phyloP scores from a whole-genome alignment of 129 eudicot species.

The Escallonia herrerae region DNA sequence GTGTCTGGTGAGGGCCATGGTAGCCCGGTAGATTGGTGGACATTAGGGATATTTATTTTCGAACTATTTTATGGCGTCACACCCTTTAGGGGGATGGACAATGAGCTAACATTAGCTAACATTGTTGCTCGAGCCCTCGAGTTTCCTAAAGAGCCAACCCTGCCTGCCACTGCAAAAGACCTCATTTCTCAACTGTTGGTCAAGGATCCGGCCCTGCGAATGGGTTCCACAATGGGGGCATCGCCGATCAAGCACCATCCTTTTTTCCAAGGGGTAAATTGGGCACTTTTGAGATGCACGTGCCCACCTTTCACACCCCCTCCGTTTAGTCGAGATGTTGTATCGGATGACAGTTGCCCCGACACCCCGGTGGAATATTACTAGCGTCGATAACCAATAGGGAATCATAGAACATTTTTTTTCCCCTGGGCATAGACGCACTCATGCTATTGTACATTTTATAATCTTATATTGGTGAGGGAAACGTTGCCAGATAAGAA shows the following conservation, averaged over 20 bases:
- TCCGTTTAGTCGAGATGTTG: constrained; percentile 37
- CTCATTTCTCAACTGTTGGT: constrained; percentile 61
- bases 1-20: constrained; percentile 95
- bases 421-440: neutral
- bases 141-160: constrained; percentile 71
- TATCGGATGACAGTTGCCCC: constrained; percentile 52
- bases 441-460: constrained; percentile 5
- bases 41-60: constrained; percentile 70
- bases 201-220: constrained; percentile 65
- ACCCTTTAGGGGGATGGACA: constrained; percentile 78
- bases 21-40: constrained; percentile 99
- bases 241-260: constrained; percentile 72
- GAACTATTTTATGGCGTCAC: constrained; percentile 86
- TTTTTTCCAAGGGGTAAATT: constrained; percentile 74
- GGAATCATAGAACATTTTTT: neutral
- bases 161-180: constrained; percentile 63
- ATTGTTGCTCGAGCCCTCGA: constrained; percentile 94
- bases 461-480: neutral
- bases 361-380: constrained; percentile 69
- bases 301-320: constrained; percentile 75
- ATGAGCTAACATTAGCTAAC: constrained; percentile 77
- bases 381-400: constrained; percentile 19
- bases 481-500: neutral
- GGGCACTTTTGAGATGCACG: constrained; percentile 83
- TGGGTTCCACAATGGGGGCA: constrained; percentile 91